These are phyloP conservation scores for Silene coronaria DNA, from an alignment of 179 eudicot genomes.

Conservation along the genomic window DNA sequence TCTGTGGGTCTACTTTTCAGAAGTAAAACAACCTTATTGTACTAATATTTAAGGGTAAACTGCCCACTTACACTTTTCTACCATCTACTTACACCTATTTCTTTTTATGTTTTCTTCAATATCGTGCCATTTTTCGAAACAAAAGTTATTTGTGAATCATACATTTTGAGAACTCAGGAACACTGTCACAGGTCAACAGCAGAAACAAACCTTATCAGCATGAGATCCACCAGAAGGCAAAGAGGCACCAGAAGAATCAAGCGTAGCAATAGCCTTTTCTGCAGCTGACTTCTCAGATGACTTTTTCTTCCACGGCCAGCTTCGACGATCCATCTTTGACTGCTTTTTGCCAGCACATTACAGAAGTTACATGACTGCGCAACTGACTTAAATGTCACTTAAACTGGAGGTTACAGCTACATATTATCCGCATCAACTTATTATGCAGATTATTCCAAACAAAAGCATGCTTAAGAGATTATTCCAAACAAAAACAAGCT, in stretches of 20 bases:
- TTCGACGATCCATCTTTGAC: constrained; percentile 64
- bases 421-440: neutral
- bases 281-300: constrained; percentile 65
- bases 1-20: neutral
- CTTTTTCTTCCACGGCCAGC: constrained; percentile 98
- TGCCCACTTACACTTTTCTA: too few relatives aligned
- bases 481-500: neutral
- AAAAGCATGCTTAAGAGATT: too few relatives aligned
- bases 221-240: constrained; percentile 42
- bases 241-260: constrained; percentile 47
- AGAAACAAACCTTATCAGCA: constrained; percentile 51
- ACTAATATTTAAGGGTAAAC: too few relatives aligned
- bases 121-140: too few relatives aligned
- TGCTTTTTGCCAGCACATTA: constrained; percentile 19
- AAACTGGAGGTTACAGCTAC: neutral
- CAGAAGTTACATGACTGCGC: neutral
- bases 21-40: neutral
- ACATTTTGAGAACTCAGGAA: neutral
- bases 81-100: too few relatives aligned
- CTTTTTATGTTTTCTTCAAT: too few relatives aligned
- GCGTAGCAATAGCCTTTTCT: constrained; percentile 53
- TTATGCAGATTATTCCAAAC: neutral
- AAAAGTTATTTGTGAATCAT: too few relatives aligned
- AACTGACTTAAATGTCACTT: neutral
- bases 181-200: neutral